These are phyloP conservation scores for Anisogramma anomala DNA, from an alignment of 2,329 filamentous ascomycete genomes.

Conservation along the genomic window DNA sequence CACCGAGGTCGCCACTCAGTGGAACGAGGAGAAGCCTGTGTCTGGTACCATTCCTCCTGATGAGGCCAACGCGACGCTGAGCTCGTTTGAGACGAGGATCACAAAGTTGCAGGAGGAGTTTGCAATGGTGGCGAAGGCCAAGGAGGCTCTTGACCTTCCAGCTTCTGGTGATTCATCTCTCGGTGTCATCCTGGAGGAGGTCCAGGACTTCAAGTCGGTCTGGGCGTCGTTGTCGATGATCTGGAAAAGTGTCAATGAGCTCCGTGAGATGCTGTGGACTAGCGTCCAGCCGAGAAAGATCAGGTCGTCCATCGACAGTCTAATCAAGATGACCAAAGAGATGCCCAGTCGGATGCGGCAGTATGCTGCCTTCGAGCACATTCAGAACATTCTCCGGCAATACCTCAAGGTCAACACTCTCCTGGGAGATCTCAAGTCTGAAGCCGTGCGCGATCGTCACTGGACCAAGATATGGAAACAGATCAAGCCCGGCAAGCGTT, in stretches of 20 bases:
- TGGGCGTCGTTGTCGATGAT: slow-evolving; percentile 94
- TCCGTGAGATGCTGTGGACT: slow-evolving; percentile 86
- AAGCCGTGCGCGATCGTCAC: slow-evolving; percentile 90
- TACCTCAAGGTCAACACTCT: slow-evolving; percentile 84
- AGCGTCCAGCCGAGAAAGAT: slow-evolving; percentile 93
- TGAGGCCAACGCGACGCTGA: slow-evolving; percentile 71
- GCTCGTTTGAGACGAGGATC: slow-evolving; percentile 73
- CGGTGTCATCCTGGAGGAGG: slow-evolving; percentile 79
- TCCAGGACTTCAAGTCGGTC: slow-evolving; percentile 97
- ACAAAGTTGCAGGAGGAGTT: slow-evolving; percentile 77
- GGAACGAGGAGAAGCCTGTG: slow-evolving; percentile 95
- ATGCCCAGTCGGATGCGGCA: slow-evolving; percentile 99
- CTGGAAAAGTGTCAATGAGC: slow-evolving; percentile 91
- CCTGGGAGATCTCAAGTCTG: slow-evolving; percentile 83
- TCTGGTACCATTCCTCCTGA: slow-evolving; percentile 88
- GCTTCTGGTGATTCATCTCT: slow-evolving; percentile 71
- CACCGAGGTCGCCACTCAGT: slow-evolving; percentile 68
- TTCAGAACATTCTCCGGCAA: slow-evolving; percentile 80
- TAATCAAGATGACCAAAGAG: slow-evolving; percentile 97
- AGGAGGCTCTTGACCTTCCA: slow-evolving; percentile 88
- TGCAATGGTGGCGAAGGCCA: slow-evolving; percentile 90
- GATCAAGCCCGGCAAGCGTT: slow-evolving; percentile 82
- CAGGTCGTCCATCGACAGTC: slow-evolving; percentile 72
- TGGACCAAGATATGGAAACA: slow-evolving; percentile 98
- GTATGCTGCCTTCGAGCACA: slow-evolving; percentile 98